These are phyloP conservation scores for Medicago truncatula DNA, from an alignment of 306 rosid species.

Conservation along the genomic window MtrunA17r5.0-ANR NC_053043.1:44635001-44635500, in stretches of 20 bases:
- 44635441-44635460: conserved; percentile 9
- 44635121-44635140: conserved; percentile 87
- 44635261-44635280: conserved; percentile 1
- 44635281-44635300: conserved; percentile 9
- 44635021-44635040: conserved; percentile 90
- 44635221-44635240: conserved; percentile 5
- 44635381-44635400: conserved; percentile 1
- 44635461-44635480: neutral
- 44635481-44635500: conserved; percentile 24
- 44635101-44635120: conserved; percentile 97
- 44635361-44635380: conserved; percentile 20
- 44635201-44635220: neutral
- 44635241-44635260: neutral
- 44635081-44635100: conserved; percentile 73
- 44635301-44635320: neutral
- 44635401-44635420: conserved; percentile 22
- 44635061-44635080: conserved; percentile 80
- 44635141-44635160: conserved; percentile 87
- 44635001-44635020: conserved; percentile 69
- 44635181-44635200: conserved; percentile 58
- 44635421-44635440: conserved; percentile 1
- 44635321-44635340: neutral
- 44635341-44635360: conserved; percentile 22
- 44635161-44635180: conserved; percentile 97
- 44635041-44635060: conserved; percentile 96